phyloP scores from a whole-genome alignment of 139 green algal species.

The Chlorella sp. region DNA sequence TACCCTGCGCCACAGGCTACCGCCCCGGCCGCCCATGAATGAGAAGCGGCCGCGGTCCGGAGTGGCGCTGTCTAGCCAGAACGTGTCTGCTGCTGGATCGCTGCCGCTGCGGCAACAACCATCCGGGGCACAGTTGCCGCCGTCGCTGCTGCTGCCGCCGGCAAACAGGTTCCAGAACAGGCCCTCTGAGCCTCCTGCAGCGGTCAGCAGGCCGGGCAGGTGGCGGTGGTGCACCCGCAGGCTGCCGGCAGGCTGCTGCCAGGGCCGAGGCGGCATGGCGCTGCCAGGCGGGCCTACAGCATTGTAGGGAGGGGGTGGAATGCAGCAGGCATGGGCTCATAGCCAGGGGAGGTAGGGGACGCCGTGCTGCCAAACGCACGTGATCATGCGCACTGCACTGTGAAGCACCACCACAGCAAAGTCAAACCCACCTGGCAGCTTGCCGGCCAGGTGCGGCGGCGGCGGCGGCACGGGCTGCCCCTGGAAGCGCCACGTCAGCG shows the following conservation, averaged over 20 bases:
- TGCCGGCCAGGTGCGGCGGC: neutral
- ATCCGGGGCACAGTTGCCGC: neutral
- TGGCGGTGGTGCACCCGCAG: conserved; percentile 41
- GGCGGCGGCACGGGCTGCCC: neutral
- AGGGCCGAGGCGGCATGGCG: conserved; percentile 7
- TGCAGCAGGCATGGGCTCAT: neutral
- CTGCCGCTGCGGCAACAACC: neutral
- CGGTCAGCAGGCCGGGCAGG: conserved; percentile 35
- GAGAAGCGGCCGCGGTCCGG: conserved; percentile 87
- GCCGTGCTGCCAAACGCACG: too few species aligned
- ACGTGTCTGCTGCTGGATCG: conserved; percentile 64
- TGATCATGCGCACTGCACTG: too few species aligned
- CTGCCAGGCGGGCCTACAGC: conserved; percentile 14
- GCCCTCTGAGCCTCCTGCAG: conserved; percentile 22
- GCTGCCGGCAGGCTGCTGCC: neutral
- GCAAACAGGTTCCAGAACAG: conserved; percentile 54
- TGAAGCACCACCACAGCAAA: too few species aligned
- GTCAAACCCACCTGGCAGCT: conserved; percentile 12
- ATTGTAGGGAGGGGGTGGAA: too few species aligned
- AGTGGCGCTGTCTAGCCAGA: conserved; percentile 92
- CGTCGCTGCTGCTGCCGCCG: neutral
- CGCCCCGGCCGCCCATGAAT: conserved; percentile 88
- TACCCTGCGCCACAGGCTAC: conserved; percentile 80
- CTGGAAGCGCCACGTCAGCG: conserved; percentile 53
- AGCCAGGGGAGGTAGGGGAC: too few species aligned